These are phyloP conservation scores for Plasmopara viticola DNA, from an alignment of 352 stramenopile genomes.

Conservation along the genomic window DNA sequence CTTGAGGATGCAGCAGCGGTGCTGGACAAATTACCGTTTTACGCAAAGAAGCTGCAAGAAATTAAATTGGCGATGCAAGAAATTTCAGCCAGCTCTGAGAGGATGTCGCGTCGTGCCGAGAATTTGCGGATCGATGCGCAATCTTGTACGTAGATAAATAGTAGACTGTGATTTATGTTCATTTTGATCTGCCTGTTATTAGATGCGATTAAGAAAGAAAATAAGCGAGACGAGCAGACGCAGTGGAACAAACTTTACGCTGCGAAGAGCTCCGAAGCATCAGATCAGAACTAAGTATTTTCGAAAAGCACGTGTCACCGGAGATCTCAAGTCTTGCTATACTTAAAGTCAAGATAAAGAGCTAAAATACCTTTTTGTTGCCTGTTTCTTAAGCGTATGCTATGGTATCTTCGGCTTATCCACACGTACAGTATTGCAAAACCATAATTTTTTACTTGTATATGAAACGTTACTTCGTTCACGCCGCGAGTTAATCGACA, in stretches of 20 bases:
- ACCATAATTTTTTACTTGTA: conserved; percentile 21
- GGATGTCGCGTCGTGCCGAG: conserved; percentile 68
- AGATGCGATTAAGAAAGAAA: conserved; percentile 82
- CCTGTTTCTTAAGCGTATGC: no score
- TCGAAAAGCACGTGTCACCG: background rate
- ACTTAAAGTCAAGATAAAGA: background rate
- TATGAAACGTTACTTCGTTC: conserved; percentile 34
- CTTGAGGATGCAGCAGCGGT: conserved; percentile 55
- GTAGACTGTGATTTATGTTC: background rate
- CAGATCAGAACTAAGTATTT: background rate
- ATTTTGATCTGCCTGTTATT: conserved; percentile 2
- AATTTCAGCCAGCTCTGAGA: conserved; percentile 49
- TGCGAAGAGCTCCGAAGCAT: conserved; percentile 32
- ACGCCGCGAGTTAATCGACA: conserved; percentile 5
- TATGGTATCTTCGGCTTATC: background rate
- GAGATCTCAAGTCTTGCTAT: background rate
- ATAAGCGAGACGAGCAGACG: conserved; percentile 57
- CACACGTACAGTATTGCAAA: conserved; percentile 5
- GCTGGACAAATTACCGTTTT: conserved; percentile 67
- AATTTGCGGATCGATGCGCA: conserved; percentile 66
- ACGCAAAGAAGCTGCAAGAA: conserved; percentile 54
- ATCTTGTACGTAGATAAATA: conserved; percentile 41
- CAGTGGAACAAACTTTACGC: conserved; percentile 80
- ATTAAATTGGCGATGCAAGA: conserved; percentile 58
- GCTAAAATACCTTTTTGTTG: no score